Base-by-base conservation (phyloP, 805 yeast species). In the Candida multigemmis region DNA sequence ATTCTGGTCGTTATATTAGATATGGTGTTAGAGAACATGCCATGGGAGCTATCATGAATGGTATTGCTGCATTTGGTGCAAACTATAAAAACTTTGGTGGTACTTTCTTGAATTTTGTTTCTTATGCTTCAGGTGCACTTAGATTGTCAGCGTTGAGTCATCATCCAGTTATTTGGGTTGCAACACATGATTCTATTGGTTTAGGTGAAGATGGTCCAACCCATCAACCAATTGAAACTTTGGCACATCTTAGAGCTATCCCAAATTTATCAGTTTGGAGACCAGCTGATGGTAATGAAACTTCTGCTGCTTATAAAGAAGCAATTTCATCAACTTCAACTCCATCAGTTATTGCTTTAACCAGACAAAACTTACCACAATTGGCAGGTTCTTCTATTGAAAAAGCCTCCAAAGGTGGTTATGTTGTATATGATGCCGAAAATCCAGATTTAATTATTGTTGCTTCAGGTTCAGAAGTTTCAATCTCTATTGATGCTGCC, bases 21-120 rank as follows among this genome's bases (percentile, higher is more conserved):
- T 89, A 79, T 59, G 98, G 98, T 77, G 95, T 89, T 41, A 81
- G 98, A 66, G 98, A 89, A 71, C 97, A 91, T 65, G 96, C 84
- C 60, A 86, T 89, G 96, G 96, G 95, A 66, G 96, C 96, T 40
- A 81, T 87, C 58, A 72, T 87, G 76, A 89, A 91, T 65, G 98
- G 98, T 79, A 81, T 89, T 46, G 71, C 91, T 34, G 96, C 96
- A 30, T 89, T 65, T 51, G 81, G 81, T 64, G 82, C 81, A 38
- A 84, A 83, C 67, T 75, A 68, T 71, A 81, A 77, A 60, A 78
- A 86, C 45, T 87, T 77, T 67, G 96, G 96, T 59, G 97, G 95
- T 64, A 89, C 98, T 51, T 89, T 89, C 86, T 71, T 89, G 60
- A 89, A 91, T 77, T 89, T 89, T 46, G 78, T 71, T 37, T 71